Percentiles rank a stretch among this genome's conserved stretches.
Evolutionary conservation across 176 grass and related monocot genomes (phyloP).

Genomic region (Oryza glaberrima): DNA sequence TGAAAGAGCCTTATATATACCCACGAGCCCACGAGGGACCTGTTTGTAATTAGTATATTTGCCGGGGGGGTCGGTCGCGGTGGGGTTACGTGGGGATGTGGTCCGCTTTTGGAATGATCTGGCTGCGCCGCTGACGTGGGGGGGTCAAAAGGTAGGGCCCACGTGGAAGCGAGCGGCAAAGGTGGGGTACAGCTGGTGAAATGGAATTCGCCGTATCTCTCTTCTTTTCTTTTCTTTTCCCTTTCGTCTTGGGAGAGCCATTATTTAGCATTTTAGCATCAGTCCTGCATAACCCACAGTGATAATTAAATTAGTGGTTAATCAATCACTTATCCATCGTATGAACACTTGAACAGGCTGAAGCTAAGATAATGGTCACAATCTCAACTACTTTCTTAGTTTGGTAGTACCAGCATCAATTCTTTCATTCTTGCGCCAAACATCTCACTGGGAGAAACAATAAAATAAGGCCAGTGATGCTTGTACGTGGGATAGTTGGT

Average conservation of each 20-base stretch:
- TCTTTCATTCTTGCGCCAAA: not conserved
- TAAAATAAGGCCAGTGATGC: constrained; percentile 4
- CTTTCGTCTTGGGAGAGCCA: not conserved
- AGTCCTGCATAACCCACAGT: not conserved
- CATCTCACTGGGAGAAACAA: not conserved
- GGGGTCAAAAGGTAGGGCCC: constrained; percentile 37
- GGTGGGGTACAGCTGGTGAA: constrained; percentile 40
- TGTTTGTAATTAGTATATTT: not conserved
- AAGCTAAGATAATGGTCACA: not conserved
- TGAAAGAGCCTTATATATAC: constrained; percentile 19
- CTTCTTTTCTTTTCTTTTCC: not conserved
- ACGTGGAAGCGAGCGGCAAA: constrained; percentile 19
- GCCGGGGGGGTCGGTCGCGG: not conserved
- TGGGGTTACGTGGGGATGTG: constrained; percentile 43
- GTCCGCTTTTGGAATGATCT: constrained; percentile 37
- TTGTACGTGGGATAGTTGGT: constrained; percentile 31
- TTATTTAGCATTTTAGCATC: constrained; percentile 24
- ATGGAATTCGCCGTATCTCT: constrained; percentile 12
- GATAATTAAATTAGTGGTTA: not conserved
- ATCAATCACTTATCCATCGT: not conserved
- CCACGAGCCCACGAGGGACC: not conserved
- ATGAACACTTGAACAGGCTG: not conserved
- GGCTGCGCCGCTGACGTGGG: constrained; percentile 35
- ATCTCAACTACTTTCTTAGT: not conserved
- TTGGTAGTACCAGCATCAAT: not conserved